phyloP scores from a whole-genome alignment of 306 rosid genomes.

The Trifolium subterraneum region DNA sequence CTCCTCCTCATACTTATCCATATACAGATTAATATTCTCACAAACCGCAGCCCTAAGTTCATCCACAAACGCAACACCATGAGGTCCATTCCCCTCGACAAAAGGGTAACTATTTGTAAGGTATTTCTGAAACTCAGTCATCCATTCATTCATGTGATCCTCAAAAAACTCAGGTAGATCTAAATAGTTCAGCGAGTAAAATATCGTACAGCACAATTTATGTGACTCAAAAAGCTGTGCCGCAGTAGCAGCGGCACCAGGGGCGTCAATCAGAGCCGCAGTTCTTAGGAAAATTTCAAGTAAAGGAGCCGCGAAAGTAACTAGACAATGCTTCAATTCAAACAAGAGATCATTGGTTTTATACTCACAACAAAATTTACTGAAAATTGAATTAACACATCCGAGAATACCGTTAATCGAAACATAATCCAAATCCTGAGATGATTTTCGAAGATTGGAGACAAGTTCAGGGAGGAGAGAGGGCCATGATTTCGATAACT shows the following conservation, averaged over 20 bases:
- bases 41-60: slow-evolving; percentile 81
- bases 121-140: slow-evolving; percentile 74
- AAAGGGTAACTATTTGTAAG: slow-evolving; percentile 61
- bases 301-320: slow-evolving; percentile 72
- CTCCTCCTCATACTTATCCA: slow-evolving; percentile 92
- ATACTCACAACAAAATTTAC: slow-evolving; percentile 72
- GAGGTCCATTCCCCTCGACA: slow-evolving; percentile 68
- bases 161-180: slow-evolving; percentile 93
- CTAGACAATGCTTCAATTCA: slow-evolving; percentile 88
- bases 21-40: slow-evolving; percentile 86
- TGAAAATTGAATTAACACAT: slow-evolving; percentile 82
- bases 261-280: no score
- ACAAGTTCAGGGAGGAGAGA: slow-evolving; percentile 81
- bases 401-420: slow-evolving; percentile 89
- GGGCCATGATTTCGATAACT: slow-evolving; percentile 87
- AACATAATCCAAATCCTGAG: slow-evolving; percentile 66
- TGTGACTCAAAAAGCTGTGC: slow-evolving; percentile 76
- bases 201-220: slow-evolving; percentile 76
- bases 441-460: slow-evolving; percentile 60
- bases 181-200: slow-evolving; percentile 76
- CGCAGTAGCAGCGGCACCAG: slow-evolving; percentile 57
- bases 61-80: slow-evolving; percentile 67
- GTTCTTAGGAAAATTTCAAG: slow-evolving; percentile 66
- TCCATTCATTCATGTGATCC: slow-evolving; percentile 97
- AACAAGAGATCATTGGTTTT: slow-evolving; percentile 75